Evolutionary conservation across 1,139 yeast species (phyloP).

Genomic region (Magnusiomyces fungicola): DNA sequence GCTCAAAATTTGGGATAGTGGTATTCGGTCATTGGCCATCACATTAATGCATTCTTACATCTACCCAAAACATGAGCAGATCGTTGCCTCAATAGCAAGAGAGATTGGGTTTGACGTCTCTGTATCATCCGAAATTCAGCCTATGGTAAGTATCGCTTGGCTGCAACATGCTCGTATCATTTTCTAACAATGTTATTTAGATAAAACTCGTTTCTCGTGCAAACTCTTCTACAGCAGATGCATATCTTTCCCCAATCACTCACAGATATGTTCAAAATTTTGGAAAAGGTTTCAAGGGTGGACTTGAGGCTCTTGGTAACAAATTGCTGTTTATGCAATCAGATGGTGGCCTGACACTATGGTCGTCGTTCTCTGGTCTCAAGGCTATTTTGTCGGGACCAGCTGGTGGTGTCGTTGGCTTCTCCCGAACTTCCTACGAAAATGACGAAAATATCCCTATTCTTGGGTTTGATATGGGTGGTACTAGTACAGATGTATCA

Average conservation of each 20-base stretch:
- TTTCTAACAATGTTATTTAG: constrained; percentile 3
- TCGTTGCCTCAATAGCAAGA: constrained; percentile 51
- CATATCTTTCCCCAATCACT: constrained; percentile 69
- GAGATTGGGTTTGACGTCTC: constrained; percentile 61
- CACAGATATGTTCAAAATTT: constrained; percentile 53
- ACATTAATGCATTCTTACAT: constrained; percentile 66
- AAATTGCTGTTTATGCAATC: constrained; percentile 51
- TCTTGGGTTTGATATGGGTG: constrained; percentile 56
- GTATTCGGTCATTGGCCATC: constrained; percentile 59
- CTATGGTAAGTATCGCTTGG: constrained; percentile 38
- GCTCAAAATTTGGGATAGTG: constrained; percentile 41
- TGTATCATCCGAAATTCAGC: constrained; percentile 56
- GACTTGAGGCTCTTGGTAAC: constrained; percentile 38
- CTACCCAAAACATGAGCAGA: constrained; percentile 55
- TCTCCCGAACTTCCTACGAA: constrained; percentile 42
- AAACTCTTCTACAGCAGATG: constrained; percentile 68
- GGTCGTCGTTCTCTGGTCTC: constrained; percentile 44
- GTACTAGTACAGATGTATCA: constrained; percentile 53
- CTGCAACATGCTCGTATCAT: neutral
- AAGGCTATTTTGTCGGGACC: constrained; percentile 50
- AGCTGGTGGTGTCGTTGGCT: constrained; percentile 56
- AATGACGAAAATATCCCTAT: constrained; percentile 33
- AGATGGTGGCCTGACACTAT: constrained; percentile 49
- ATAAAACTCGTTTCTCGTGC: constrained; percentile 65
- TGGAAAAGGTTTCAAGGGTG: constrained; percentile 52